Conservation (phyloP, 177 flowering plant species). For the Telopea speciosissima region DNA sequence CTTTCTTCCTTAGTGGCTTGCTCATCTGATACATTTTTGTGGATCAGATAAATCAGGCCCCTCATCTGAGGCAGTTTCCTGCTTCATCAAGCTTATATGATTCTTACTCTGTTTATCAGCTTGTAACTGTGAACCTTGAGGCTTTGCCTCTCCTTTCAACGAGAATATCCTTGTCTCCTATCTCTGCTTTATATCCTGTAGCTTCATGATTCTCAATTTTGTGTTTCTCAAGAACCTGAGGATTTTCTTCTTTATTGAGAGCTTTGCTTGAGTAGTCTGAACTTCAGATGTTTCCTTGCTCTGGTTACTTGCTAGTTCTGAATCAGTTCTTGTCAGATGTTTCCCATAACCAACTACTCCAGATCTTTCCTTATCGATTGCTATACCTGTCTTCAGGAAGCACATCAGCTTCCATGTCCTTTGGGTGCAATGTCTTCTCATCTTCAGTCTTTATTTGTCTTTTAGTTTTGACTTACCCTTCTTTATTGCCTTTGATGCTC, state of each 20-base stretch:
- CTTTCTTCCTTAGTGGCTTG: not conserved
- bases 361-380: not conserved
- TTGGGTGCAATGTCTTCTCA: not conserved
- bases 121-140: not conserved
- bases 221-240: constrained; percentile 4
- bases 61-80: not conserved
- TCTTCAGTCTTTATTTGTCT: not conserved
- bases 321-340: not conserved
- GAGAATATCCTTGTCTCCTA: not conserved
- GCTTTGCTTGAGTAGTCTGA: not conserved
- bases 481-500: not conserved
- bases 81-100: not conserved
- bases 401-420: not conserved
- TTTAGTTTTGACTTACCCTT: not conserved
- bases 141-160: not conserved
- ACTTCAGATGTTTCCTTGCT: not conserved
- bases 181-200: not conserved
- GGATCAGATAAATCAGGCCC: no score
- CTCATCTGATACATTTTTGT: not conserved
- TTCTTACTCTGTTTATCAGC: not conserved
- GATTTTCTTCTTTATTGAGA: not conserved
- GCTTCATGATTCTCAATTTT: not conserved
- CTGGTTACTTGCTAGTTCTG: not conserved
- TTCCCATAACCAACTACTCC: not conserved
- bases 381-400: not conserved